Evolutionary conservation across 805 yeast genomes (phyloP).

Genomic region (Candida arabinofermentans): DNA sequence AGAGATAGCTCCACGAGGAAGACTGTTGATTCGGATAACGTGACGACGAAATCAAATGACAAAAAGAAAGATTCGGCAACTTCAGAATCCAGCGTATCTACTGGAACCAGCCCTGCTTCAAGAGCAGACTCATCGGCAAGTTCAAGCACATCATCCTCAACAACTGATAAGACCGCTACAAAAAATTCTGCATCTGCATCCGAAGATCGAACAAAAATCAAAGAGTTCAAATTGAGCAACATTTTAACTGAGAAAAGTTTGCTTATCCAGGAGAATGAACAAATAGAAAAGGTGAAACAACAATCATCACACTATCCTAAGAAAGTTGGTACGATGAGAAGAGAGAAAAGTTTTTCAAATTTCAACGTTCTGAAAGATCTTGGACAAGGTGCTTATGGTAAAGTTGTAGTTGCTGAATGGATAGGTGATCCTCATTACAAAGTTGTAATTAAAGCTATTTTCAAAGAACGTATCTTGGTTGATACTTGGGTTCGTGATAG

Average conservation of each 20-base stretch:
- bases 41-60: background rate
- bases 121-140: conserved; percentile 8
- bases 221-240: conserved; percentile 16
- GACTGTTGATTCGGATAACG: background rate
- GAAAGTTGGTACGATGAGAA: conserved; percentile 60
- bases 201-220: conserved; percentile 8
- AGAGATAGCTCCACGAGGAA: background rate
- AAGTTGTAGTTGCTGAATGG: conserved; percentile 76
- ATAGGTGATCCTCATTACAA: conserved; percentile 56
- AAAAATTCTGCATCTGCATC: conserved; percentile 6
- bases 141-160: conserved; percentile 8
- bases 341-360: conserved; percentile 69
- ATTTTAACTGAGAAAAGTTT: conserved; percentile 39
- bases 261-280: conserved; percentile 41
- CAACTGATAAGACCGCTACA: conserved; percentile 5
- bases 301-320: conserved; percentile 47
- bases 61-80: conserved; percentile 10
- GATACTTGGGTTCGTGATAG: conserved; percentile 98
- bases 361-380: conserved; percentile 68
- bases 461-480: conserved; percentile 87
- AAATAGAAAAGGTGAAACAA: conserved; percentile 33
- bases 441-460: conserved; percentile 83
- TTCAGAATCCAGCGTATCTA: conserved; percentile 13
- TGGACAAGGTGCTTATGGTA: conserved; percentile 98
- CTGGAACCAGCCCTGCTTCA: conserved; percentile 9